Percentiles rank a stretch among this genome's conserved stretches.
Conservation (phyloP, 805 yeast species). For the Wickerhamomyces ciferrii region DNA sequence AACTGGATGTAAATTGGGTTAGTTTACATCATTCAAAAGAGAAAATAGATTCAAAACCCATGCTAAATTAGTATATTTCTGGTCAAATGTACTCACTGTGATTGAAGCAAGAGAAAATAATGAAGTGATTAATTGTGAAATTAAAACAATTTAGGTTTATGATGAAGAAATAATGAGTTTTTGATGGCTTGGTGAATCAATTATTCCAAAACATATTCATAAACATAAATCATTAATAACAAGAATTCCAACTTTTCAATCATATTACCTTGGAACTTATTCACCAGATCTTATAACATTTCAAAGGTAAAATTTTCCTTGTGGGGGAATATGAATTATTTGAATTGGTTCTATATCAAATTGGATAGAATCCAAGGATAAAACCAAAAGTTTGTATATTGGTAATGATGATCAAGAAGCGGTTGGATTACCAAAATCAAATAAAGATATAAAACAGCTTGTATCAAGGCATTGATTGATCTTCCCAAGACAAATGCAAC, state of each 20-base stretch:
- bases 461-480: slow-evolving; percentile 51
- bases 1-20: slow-evolving; percentile 46
- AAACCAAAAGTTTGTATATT: slow-evolving; percentile 47
- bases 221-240: slow-evolving; percentile 27
- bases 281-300: slow-evolving; percentile 26
- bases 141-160: slow-evolving; percentile 36
- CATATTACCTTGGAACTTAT: neutral
- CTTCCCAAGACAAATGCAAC: slow-evolving; percentile 36
- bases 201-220: slow-evolving; percentile 29
- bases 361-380: slow-evolving; percentile 69
- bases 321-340: slow-evolving; percentile 47
- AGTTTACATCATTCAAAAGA: slow-evolving; percentile 53
- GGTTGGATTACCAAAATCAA: slow-evolving; percentile 51
- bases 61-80: slow-evolving; percentile 60
- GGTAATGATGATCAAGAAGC: slow-evolving; percentile 44
- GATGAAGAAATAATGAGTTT: slow-evolving; percentile 47
- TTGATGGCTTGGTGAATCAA: slow-evolving; percentile 48
- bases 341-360: slow-evolving; percentile 55
- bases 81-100: slow-evolving; percentile 57
- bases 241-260: slow-evolving; percentile 3
- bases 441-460: slow-evolving; percentile 35
- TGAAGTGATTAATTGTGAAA: slow-evolving; percentile 29
- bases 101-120: slow-evolving; percentile 39
- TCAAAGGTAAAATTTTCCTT: slow-evolving; percentile 43
- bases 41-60: slow-evolving; percentile 20